Conservation (phyloP, 2,329 filamentous ascomycete genomes). For the Epichloe typhina region DNA sequence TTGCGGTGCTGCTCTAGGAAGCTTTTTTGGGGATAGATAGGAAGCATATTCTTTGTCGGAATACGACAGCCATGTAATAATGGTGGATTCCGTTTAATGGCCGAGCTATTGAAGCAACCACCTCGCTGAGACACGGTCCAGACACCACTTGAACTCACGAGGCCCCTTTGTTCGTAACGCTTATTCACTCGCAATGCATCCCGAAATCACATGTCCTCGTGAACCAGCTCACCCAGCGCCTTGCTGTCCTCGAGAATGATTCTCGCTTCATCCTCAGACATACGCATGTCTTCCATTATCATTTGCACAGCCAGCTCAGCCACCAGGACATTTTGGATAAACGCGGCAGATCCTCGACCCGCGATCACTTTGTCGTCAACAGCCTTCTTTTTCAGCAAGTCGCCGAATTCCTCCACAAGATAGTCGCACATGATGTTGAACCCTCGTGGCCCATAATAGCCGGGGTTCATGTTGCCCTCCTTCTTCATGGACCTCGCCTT, state of each 20-base stretch:
- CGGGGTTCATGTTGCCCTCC: conserved; percentile 50
- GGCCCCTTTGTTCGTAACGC: neutral
- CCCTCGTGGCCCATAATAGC: conserved; percentile 74
- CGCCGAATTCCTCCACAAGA: conserved; percentile 47
- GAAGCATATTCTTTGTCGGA: neutral
- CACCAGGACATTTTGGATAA: conserved; percentile 63
- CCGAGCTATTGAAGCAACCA: neutral
- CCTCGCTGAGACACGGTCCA: neutral
- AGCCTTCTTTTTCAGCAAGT: conserved; percentile 46
- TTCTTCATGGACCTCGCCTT: conserved; percentile 47
- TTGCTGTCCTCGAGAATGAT: conserved; percentile 53
- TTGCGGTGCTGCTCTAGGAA: conserved; percentile 18
- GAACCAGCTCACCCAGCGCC: conserved; percentile 51
- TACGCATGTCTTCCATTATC: conserved; percentile 42
- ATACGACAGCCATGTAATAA: neutral
- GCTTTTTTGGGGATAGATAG: neutral
- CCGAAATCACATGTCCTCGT: conserved; percentile 38
- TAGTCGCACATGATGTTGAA: conserved; percentile 58
- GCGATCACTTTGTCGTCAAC: conserved; percentile 53
- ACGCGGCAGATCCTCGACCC: conserved; percentile 51
- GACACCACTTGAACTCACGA: neutral
- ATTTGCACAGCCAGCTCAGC: conserved; percentile 50
- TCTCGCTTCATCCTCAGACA: conserved; percentile 29
- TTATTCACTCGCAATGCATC: neutral
- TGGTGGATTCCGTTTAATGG: neutral